These are phyloP conservation scores for Coleophoma cylindrospora DNA, from an alignment of 2,329 filamentous ascomycete genomes.

Conservation along the genomic window DNA sequence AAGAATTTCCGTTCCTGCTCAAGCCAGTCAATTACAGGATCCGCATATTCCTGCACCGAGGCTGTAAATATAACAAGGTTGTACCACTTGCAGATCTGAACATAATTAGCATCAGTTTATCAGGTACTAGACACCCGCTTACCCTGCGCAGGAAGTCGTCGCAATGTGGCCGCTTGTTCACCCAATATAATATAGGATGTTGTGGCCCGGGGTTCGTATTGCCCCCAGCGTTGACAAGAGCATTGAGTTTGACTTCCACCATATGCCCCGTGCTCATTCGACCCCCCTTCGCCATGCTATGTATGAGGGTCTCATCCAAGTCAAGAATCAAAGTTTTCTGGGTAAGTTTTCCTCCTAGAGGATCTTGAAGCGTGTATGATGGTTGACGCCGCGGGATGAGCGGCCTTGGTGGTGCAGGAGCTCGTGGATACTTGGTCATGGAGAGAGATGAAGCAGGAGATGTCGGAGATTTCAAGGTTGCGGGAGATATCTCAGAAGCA, in stretches of 20 bases:
- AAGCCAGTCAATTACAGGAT: conserved; percentile 98
- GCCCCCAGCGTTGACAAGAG: conserved; percentile 61
- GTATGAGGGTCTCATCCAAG: conserved; percentile 94
- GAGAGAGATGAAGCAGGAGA: conserved; percentile 65
- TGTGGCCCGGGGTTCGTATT: conserved; percentile 70
- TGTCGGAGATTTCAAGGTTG: conserved; percentile 89
- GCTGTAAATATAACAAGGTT: conserved; percentile 96
- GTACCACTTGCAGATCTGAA: conserved; percentile 93
- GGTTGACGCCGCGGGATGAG: conserved; percentile 85
- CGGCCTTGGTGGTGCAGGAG: conserved; percentile 82
- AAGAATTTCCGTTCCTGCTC: conserved; percentile 97
- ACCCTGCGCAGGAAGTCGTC: conserved; percentile 91
- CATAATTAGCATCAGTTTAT: conserved; percentile 15
- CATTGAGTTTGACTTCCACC: conserved; percentile 91
- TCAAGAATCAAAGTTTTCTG: conserved; percentile 95
- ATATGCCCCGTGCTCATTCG: conserved; percentile 96
- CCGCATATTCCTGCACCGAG: conserved; percentile 96
- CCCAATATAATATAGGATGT: conserved; percentile 96
- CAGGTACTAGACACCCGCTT: conserved; percentile 21
- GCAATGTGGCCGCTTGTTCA: conserved; percentile 94
- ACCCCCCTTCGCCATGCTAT: conserved; percentile 95
- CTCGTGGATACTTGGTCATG: conserved; percentile 85
- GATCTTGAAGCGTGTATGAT: conserved; percentile 64
- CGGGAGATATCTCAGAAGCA: conserved; percentile 50
- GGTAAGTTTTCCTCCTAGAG: conserved; percentile 46